Base-by-base conservation (phyloP, 179 eudicot genomes). In the Beta corolliflora region DNA sequence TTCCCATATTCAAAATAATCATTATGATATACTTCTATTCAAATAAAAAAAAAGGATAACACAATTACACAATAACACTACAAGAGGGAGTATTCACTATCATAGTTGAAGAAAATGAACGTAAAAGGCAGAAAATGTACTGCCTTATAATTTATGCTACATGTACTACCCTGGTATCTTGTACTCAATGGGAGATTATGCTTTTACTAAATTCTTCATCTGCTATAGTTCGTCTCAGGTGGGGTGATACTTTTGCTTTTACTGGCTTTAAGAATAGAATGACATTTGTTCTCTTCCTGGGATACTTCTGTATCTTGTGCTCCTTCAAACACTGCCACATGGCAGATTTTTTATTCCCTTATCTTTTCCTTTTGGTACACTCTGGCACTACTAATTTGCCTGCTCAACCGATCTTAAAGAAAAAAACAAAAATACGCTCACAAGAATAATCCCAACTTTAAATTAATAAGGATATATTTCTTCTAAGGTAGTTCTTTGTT, bases 151-250 rank as follows among this genome's bases (percentile, higher is more conserved):
- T 3, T 63, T 63, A 36, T 36, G 41, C 41, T 36, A 36, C 60
- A 18, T 60, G 79, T 61, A 76, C 70, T 60, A 76, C 79, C 9
- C 23, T 60, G 56, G 69, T 23, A 7, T 45, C 25, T 63, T 63
- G 58, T 77, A 61, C 71, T 23, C 19, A 25, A 74, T 55, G 77
- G 19, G 48, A 77, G 53, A 53, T 52, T 64, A 63, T 77, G 80
- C 73, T 77, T 65, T 10, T 29, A 7, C n/a, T 25, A 18, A 50
- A 66, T 65, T 66, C 73, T 52, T 66, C 48, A 53, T 52, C 15
- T 6, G 60, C 61, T 21, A 73, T 14, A 15, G 58, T 55, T 65
- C 48, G 52, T 46, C 41, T 61, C 36, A 48, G 16, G 18, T 25
- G 36, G 54, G 19, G 16, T 36, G 41, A 0, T 36, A 36, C 41